A percentile compares a stretch with the other conserved stretches of the same genome.
Conservation (phyloP, 345 rosid species). For the Eucalyptus polyanthemos region DNA sequence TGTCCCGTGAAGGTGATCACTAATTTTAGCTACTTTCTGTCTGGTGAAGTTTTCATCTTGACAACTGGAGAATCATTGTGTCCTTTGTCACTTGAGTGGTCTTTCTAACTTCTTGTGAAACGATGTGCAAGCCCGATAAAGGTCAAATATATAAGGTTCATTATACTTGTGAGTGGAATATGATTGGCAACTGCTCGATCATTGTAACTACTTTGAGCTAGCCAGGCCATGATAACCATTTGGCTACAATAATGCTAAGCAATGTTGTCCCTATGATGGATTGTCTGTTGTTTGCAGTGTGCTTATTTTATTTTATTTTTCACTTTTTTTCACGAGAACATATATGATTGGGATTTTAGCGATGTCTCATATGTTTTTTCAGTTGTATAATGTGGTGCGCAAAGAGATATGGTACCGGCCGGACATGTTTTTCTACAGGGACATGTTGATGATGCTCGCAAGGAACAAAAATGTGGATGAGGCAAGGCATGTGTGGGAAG, state of each 20-base stretch:
- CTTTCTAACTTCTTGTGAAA: neutral
- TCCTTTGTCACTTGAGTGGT: neutral
- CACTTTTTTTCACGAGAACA: neutral
- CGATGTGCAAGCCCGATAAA: neutral
- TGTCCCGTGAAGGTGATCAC: neutral
- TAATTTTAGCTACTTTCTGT: neutral
- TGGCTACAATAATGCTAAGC: neutral
- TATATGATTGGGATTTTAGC: neutral
- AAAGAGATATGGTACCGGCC: conserved; percentile 91
- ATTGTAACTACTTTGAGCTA: neutral
- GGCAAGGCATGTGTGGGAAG: conserved; percentile 62
- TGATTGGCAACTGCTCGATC: neutral
- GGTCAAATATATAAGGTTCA: neutral
- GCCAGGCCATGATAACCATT: neutral
- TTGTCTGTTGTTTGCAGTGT: neutral
- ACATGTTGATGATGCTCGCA: conserved; percentile 94
- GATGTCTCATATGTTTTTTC: neutral
- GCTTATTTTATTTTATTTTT: neutral
- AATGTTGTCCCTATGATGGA: neutral
- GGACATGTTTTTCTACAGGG: conserved; percentile 86
- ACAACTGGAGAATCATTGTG: neutral
- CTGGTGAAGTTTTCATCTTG: neutral
- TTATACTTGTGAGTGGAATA: neutral
- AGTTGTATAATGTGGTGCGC: conserved; percentile 76
- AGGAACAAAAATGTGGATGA: conserved; percentile 64